Evolutionary conservation across 2,329 filamentous ascomycete species (phyloP), one percentile per base, ranked within the genome.

Genomic region (Botrytis aclada): DNA sequence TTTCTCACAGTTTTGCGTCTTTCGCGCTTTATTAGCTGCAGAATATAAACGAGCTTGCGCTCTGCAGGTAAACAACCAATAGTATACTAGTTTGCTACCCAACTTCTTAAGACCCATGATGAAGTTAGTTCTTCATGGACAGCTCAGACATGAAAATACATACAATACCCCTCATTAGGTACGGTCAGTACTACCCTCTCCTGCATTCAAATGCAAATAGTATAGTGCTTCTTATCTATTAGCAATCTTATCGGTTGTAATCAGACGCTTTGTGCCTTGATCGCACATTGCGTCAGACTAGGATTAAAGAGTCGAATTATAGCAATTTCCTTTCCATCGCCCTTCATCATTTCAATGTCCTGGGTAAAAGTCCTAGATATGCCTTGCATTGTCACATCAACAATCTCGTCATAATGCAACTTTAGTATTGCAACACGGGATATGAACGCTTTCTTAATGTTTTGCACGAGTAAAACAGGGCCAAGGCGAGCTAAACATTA

Each of bases 101-200:
- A 67, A 29, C 37, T 34, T 51, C 47, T 67, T n/a, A 56, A 56
- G 47, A 72, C 37, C 29, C 47, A 72, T 60, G 51, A 61, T 69
- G 41, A 25, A 34, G 22, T 47, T n/a, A n/a, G 41, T 69, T 69
- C 39, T 51, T 67, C 70, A 72, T 60, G 18, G 37, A 72, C 70
- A 67, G 70, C 62, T 72, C 70, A 72, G 70, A 61, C 51, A 72
- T 72, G 70, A 32, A 67, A 37, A 69, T 51, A 69, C 34, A 51
- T 58, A 51, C 54, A 34, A 58, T 72, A 58, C 70, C 63, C 70
- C 70, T 72, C 70, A 72, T 69, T 60, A 72, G 32, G 32, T 60
- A n/a, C 63, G 41, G n/a, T 41, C 43, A 62, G n/a, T 41, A 69
- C 54, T 18, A 69, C 62, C 41, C 47, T 67, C 70, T 72, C 54